Evolutionary conservation across 345 rosid species (phyloP).

Genomic region (Cardiospermum halicacabum): DNA sequence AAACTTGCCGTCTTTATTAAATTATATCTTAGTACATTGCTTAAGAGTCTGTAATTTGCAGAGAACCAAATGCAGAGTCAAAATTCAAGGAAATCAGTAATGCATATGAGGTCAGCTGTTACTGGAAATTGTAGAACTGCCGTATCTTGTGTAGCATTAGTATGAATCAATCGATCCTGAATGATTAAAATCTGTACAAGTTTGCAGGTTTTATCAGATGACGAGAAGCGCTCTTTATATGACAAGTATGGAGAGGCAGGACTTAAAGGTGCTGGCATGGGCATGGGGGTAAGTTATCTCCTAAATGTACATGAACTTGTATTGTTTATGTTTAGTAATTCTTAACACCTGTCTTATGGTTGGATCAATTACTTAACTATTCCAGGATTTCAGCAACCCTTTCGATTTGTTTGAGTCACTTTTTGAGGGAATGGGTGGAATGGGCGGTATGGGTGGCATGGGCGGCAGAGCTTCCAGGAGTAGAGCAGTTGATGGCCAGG

Average conservation of each 20-base stretch:
- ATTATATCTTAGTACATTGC: background rate
- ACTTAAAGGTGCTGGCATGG: constrained; percentile 93
- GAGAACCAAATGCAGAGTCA: constrained; percentile 88
- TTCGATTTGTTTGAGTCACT: constrained; percentile 89
- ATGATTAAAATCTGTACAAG: constrained; percentile 5
- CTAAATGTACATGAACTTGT: background rate
- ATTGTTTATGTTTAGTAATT: background rate
- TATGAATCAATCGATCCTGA: constrained; percentile 8
- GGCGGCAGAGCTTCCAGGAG: constrained; percentile 68
- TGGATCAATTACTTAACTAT: constrained; percentile 12
- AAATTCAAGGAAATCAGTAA: constrained; percentile 97
- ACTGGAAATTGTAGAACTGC: constrained; percentile 8
- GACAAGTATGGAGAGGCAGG: constrained; percentile 98
- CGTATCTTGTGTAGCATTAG: background rate
- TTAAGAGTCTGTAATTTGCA: constrained; percentile 26
- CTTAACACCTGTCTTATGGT: background rate
- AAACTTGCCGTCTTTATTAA: background rate
- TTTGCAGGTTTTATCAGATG: constrained; percentile 87
- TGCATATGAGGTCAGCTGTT: constrained; percentile 70
- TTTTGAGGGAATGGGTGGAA: constrained; percentile 87
- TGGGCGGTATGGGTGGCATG: constrained; percentile 78
- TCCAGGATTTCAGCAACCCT: constrained; percentile 93
- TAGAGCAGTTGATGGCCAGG: constrained; percentile 85
- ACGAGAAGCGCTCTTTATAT: constrained; percentile 91
- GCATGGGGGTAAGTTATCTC: constrained; percentile 77